Percentiles rank a stretch among this genome's conserved stretches.
Evolutionary conservation across 345 rosid species (phyloP).

Genomic region (Microthlaspi erraticum): DNA sequence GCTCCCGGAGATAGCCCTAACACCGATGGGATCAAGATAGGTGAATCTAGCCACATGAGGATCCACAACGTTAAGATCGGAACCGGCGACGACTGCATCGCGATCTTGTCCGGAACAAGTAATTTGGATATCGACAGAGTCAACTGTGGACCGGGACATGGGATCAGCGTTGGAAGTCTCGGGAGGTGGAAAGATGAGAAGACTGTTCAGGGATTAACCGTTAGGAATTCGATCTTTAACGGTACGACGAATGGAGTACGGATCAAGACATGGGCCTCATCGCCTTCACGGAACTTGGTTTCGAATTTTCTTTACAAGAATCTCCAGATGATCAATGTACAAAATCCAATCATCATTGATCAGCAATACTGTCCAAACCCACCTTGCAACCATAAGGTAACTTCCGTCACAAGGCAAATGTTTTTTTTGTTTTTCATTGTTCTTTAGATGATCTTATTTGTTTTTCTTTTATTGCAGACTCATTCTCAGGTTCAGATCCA

Average conservation of each 20-base stretch:
- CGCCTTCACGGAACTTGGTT: background rate
- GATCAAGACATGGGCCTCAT: slow-evolving; percentile 41
- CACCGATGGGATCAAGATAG: slow-evolving; percentile 47
- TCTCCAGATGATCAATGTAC: slow-evolving; percentile 42
- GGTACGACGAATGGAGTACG: slow-evolving; percentile 38
- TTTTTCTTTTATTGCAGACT: slow-evolving; percentile 3
- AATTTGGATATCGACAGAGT: slow-evolving; percentile 26
- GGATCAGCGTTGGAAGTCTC: slow-evolving; percentile 45
- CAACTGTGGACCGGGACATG: slow-evolving; percentile 43
- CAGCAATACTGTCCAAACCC: slow-evolving; percentile 40
- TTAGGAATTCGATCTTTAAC: slow-evolving; percentile 37
- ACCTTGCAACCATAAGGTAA: slow-evolving; percentile 25
- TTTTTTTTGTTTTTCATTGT: background rate
- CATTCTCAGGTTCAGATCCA: slow-evolving; percentile 46
- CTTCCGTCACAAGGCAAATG: background rate
- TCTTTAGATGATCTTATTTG: background rate
- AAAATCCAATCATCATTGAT: slow-evolving; percentile 43
- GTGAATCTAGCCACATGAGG: slow-evolving; percentile 6
- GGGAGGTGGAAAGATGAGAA: slow-evolving; percentile 35
- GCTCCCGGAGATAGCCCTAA: slow-evolving; percentile 45
- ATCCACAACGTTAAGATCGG: slow-evolving; percentile 20
- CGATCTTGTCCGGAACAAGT: slow-evolving; percentile 29
- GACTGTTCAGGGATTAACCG: slow-evolving; percentile 23
- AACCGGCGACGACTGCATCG: slow-evolving; percentile 43
- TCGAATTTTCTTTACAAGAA: slow-evolving; percentile 29